Evolutionary conservation across 2,329 filamentous ascomycete genomes (phyloP).

Genomic region (Neoarthrinium moseri): DNA sequence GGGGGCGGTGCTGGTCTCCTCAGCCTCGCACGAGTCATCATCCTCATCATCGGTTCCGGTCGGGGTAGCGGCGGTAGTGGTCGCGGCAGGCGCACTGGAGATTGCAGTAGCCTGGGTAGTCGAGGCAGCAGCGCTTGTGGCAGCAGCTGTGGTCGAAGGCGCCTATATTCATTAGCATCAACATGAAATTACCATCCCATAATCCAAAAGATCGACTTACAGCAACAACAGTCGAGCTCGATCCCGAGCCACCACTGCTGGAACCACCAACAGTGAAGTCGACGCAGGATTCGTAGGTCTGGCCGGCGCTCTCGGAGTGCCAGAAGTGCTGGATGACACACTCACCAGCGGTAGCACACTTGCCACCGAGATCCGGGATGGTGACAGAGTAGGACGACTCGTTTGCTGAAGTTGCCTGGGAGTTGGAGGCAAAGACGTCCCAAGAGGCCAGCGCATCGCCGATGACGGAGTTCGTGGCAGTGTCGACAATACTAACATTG

Average conservation of each 20-base stretch:
- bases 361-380: conserved; percentile 46
- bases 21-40: conserved; percentile 15
- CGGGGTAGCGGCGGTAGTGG: background rate
- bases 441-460: conserved; percentile 45
- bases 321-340: conserved; percentile 58
- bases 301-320: conserved; percentile 36
- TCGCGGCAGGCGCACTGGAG: background rate
- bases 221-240: background rate
- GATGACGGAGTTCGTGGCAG: conserved; percentile 46
- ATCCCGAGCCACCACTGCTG: background rate
- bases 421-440: conserved; percentile 48
- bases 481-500: conserved; percentile 54
- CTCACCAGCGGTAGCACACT: conserved; percentile 41
- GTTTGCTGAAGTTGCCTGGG: conserved; percentile 36
- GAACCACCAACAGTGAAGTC: conserved; percentile 14
- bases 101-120: conserved; percentile 1
- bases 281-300: conserved; percentile 19
- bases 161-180: background rate
- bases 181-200: background rate
- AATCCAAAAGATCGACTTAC: background rate
- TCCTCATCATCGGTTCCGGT: conserved; percentile 4
- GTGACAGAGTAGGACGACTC: conserved; percentile 52
- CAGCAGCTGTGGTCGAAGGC: background rate
- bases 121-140: background rate
- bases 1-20: conserved; percentile 13